Evolutionary conservation across 805 yeast species (phyloP).

Genomic region (Metschnikowia orientalis): DNA sequence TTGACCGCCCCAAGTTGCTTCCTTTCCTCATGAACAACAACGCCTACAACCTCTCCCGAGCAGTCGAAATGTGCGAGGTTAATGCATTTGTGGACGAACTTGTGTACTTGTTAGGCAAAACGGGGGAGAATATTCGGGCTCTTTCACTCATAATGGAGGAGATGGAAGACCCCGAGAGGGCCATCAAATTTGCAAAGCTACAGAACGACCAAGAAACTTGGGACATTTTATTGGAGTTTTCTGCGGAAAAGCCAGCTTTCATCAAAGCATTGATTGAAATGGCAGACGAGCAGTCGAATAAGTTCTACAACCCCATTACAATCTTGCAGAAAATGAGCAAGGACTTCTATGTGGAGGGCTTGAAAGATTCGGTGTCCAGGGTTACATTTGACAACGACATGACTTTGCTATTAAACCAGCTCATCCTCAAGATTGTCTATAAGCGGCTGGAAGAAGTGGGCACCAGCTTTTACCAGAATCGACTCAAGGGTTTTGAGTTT

Average conservation of each 20-base stretch:
- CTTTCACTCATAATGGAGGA: conserved; percentile 71
- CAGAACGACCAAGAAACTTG: conserved; percentile 74
- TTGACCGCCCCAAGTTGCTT: conserved; percentile 51
- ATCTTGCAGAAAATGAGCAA: conserved; percentile 63
- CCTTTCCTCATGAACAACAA: conserved; percentile 56
- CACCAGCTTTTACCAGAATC: conserved; percentile 17
- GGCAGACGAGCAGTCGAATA: conserved; percentile 50
- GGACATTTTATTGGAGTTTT: conserved; percentile 67
- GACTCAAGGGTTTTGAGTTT: conserved; percentile 27
- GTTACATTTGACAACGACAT: conserved; percentile 64
- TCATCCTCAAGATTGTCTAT: conserved; percentile 41
- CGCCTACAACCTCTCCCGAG: conserved; percentile 63
- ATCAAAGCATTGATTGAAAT: conserved; percentile 68
- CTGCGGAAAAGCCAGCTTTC: conserved; percentile 70
- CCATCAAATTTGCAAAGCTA: conserved; percentile 70
- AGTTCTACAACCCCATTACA: conserved; percentile 55
- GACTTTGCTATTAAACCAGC: conserved; percentile 45
- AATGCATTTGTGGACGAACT: conserved; percentile 60
- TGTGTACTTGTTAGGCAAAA: conserved; percentile 74
- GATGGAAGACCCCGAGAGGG: conserved; percentile 72
- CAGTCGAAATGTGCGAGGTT: conserved; percentile 61
- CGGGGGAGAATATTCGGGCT: conserved; percentile 78
- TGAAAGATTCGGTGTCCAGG: conserved; percentile 54
- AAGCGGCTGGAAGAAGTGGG: conserved; percentile 30
- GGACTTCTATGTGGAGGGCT: conserved; percentile 58